Evolutionary conservation across 768 basidiomycete species (phyloP).

Genomic region (Nevesoporus exiguus): DNA sequence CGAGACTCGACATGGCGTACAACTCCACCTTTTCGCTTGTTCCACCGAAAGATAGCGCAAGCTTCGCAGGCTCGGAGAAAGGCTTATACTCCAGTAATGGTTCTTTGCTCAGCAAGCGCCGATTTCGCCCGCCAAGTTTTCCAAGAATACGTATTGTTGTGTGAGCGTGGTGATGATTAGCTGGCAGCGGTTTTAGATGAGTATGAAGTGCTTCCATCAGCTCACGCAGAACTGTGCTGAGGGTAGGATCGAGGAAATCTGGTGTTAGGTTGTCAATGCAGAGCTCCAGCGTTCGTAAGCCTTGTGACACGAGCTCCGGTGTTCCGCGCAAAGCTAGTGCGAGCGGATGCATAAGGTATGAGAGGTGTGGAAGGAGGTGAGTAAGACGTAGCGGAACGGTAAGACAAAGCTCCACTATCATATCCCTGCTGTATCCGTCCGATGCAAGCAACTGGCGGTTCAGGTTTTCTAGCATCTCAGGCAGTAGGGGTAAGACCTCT

Average conservation of each 20-base stretch:
- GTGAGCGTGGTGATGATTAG: slow-evolving; percentile 85
- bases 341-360: slow-evolving; percentile 94
- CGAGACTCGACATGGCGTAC: slow-evolving; percentile 60
- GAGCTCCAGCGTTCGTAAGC: slow-evolving; percentile 93
- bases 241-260: slow-evolving; percentile 95
- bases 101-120: slow-evolving; percentile 79
- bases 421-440: slow-evolving; percentile 77
- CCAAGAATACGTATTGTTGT: slow-evolving; percentile 95
- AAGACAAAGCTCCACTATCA: slow-evolving; percentile 95
- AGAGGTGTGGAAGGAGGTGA: slow-evolving; percentile 91
- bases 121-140: slow-evolving; percentile 92
- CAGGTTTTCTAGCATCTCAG: slow-evolving; percentile 94
- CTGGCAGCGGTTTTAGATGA: slow-evolving; percentile 86
- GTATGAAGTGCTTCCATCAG: slow-evolving; percentile 93
- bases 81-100: slow-evolving; percentile 69
- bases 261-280: slow-evolving; percentile 98
- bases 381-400: slow-evolving; percentile 95
- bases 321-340: slow-evolving; percentile 86
- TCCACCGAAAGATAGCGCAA: slow-evolving; percentile 73
- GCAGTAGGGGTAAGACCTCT: slow-evolving; percentile 91
- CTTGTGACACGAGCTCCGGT: slow-evolving; percentile 90
- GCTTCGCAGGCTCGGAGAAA: slow-evolving; percentile 65
- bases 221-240: slow-evolving; percentile 88
- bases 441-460: slow-evolving; percentile 87
- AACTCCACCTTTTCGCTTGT: slow-evolving; percentile 62